Evolutionary conservation across 73 alveolate species (phyloP), one percentile per base, ranked within the genome.

Genomic region (Paramecium bursaria): DNA sequence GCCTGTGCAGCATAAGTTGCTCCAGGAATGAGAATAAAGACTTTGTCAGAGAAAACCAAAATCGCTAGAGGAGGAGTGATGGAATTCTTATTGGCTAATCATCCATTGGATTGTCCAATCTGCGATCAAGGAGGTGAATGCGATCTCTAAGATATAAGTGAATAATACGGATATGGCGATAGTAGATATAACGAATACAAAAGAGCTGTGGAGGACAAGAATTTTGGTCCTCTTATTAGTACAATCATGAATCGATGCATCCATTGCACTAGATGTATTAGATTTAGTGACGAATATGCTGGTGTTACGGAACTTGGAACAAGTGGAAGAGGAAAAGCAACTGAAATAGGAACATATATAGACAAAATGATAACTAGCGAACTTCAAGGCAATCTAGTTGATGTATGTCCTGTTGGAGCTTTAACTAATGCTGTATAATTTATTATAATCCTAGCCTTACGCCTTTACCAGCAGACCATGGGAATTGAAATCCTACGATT

Each of bases 101-200:
- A 94, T 82, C 98, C 98, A 9, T 90, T 94, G 9, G 98, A 94
- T 80, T 92, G 97, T 87, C 98, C 98, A 3, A 94, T 94, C 48
- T 94, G 98, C 82, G 98, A 94, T 57, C 88, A 94, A 79, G 98
- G 98, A 57, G 98, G 98, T n/a, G 98, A 94, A 79, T 94, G 98
- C 73, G 98, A 94, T 75, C 90, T 94, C 11, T 86, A 94, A 79
- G 98, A 94, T 85, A 92, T 92, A 74, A 87, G 95, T 26, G 90
- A 79, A 46, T 92, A 92, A 30, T 94, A 94, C 76, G 98, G 98
- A 55, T 94, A 90, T 82, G 88, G 86, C 53, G 91, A 87, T 44
- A 90, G 96, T 15, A 80, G 98, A 47, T 87, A 82, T 73, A 86
- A 74, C 49, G 98, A 94, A 67, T 94, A 94, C 86, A 94, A 94